Conservation (phyloP, 441 rosid species). For the Dalechampia spathulata region DNA sequence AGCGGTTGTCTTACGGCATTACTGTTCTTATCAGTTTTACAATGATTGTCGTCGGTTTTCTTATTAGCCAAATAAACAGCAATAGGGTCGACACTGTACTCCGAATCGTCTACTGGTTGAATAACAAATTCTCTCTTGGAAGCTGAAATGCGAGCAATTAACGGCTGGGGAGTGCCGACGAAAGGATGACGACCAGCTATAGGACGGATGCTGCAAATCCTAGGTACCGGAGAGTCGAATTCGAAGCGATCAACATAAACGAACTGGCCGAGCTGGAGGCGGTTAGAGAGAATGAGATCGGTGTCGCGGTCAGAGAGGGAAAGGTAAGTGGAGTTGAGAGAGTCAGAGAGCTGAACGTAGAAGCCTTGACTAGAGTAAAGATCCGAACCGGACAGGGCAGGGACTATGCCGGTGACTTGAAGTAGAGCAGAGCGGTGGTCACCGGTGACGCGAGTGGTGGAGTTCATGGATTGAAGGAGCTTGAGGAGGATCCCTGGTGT, state of each 20-base stretch:
- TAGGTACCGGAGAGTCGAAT: slow-evolving; percentile 71
- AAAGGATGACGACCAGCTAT: slow-evolving; percentile 80
- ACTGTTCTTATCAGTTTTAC: slow-evolving; percentile 23
- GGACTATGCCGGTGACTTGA: slow-evolving; percentile 84
- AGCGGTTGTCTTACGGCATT: slow-evolving; percentile 43
- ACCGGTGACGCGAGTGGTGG: slow-evolving; percentile 65
- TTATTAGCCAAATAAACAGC: slow-evolving; percentile 60
- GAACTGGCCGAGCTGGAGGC: slow-evolving; percentile 94
- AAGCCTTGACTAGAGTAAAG: slow-evolving; percentile 90
- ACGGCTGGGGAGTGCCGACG: slow-evolving; percentile 66
- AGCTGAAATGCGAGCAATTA: slow-evolving; percentile 61
- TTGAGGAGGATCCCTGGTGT: slow-evolving; percentile 80
- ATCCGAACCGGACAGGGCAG: slow-evolving; percentile 79
- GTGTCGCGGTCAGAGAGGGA: slow-evolving; percentile 84
- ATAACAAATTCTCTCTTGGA: slow-evolving; percentile 71
- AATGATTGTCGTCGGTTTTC: slow-evolving; percentile 16
- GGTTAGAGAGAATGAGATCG: slow-evolving; percentile 79
- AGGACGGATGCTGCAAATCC: slow-evolving; percentile 71
- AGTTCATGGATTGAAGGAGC: slow-evolving; percentile 83
- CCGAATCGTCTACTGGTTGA: slow-evolving; percentile 66
- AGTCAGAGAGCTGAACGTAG: slow-evolving; percentile 87
- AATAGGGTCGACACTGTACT: slow-evolving; percentile 68
- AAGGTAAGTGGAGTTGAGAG: slow-evolving; percentile 88
- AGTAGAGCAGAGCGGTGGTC: slow-evolving; percentile 86
- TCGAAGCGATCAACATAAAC: slow-evolving; percentile 75